A percentile compares a stretch with the other conserved stretches of the same genome.
Conservation (phyloP, 345 rosid species). For the Salix arbutifolia region DNA sequence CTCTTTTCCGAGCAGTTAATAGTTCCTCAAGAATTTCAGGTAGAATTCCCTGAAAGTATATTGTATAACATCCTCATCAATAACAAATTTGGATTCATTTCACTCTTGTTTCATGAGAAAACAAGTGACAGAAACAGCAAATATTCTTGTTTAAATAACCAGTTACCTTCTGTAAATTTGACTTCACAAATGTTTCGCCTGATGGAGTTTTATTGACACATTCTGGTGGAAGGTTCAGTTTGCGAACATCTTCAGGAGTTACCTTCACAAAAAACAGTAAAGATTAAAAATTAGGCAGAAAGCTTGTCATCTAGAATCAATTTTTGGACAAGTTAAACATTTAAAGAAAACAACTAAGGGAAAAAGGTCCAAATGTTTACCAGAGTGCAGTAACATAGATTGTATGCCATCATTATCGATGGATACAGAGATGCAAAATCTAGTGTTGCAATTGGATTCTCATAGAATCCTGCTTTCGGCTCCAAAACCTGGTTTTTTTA, state of each 20-base stretch:
- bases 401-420: conserved; percentile 99
- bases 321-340: not conserved
- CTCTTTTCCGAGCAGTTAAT: conserved; percentile 85
- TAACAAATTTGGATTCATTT: not conserved
- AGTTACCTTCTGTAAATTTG: conserved; percentile 73
- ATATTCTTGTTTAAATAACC: not conserved
- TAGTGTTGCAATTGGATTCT: conserved; percentile 89
- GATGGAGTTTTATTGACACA: conserved; percentile 83
- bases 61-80: conserved; percentile 6
- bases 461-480: conserved; percentile 86
- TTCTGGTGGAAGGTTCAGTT: conserved; percentile 78
- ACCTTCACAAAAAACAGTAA: conserved; percentile 45
- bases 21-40: conserved; percentile 99
- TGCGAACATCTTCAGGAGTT: conserved; percentile 81
- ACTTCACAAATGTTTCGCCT: conserved; percentile 89
- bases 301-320: not conserved
- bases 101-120: not conserved
- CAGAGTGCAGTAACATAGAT: conserved; percentile 92
- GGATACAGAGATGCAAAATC: conserved; percentile 99
- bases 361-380: conserved; percentile 36
- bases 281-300: conserved; percentile 17
- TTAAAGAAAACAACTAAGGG: conserved; percentile 3
- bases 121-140: not conserved
- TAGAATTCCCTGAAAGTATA: conserved; percentile 74
- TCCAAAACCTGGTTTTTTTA: conserved; percentile 68